These are phyloP conservation scores for Heterobasidion occidentale DNA, from an alignment of 1,284 basidiomycete genomes.

Conservation along the genomic window DNA sequence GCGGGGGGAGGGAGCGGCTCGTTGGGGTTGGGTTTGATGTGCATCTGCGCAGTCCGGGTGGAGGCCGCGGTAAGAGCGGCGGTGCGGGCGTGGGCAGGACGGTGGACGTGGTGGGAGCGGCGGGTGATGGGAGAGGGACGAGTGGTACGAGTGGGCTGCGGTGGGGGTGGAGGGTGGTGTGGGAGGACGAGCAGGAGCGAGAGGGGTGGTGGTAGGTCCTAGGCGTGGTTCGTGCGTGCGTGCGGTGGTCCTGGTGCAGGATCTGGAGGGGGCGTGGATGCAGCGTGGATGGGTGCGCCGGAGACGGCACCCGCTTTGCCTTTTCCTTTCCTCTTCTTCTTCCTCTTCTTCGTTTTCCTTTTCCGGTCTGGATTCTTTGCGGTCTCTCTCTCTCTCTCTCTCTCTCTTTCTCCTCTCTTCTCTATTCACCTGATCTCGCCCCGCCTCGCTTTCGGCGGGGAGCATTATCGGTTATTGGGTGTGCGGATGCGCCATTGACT, in stretches of 20 bases:
- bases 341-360: neutral
- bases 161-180: slow-evolving; percentile 13
- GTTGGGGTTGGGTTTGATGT: slow-evolving; percentile 3
- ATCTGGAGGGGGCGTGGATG: neutral
- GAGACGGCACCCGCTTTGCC: neutral
- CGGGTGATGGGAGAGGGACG: no score
- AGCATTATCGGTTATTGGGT: no score
- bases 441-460: no score
- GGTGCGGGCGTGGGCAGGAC: no score
- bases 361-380: neutral
- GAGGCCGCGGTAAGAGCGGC: neutral
- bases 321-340: neutral
- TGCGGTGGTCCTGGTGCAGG: neutral
- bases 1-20: neutral
- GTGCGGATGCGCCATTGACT: no score
- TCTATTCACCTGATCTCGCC: neutral
- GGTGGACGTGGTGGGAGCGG: neutral
- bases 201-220: neutral
- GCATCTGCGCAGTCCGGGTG: neutral
- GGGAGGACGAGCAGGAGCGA: slow-evolving; percentile 7
- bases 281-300: neutral
- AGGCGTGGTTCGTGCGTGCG: neutral
- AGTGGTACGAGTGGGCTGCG: slow-evolving; percentile 1
- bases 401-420: neutral
- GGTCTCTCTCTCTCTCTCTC: neutral